phyloP scores from a whole-genome alignment of 345 rosid species.

The Bruguiera sexangula region DNA sequence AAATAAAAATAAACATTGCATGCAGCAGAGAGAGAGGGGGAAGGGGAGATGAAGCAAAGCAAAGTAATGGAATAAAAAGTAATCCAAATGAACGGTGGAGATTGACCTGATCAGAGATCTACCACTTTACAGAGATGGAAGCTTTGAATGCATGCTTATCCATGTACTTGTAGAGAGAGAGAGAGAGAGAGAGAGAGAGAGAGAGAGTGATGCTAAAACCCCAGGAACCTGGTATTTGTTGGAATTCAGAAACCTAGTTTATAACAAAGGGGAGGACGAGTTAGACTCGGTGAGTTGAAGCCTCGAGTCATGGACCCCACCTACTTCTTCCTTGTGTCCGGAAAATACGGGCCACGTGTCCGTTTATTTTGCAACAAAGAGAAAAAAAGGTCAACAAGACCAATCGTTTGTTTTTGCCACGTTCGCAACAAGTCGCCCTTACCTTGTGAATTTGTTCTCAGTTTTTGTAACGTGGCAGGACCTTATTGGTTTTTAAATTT shows the following conservation, averaged over 20 bases:
- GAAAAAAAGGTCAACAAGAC: not conserved
- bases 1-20: too few species aligned
- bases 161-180: not conserved
- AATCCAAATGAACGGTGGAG: slow-evolving; percentile 7
- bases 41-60: too few species aligned
- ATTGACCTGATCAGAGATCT: slow-evolving; percentile 31
- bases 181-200: not conserved
- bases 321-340: not conserved
- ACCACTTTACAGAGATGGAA: not conserved
- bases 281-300: not conserved
- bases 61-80: not conserved
- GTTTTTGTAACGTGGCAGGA: not conserved
- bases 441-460: too few species aligned
- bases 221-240: slow-evolving; percentile 4
- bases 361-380: not conserved
- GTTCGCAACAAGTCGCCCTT: not conserved
- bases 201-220: not conserved
- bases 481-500: not conserved
- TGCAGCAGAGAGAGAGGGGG: too few species aligned
- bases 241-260: slow-evolving; percentile 5
- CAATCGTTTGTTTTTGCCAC: not conserved
- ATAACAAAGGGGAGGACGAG: not conserved
- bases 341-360: slow-evolving; percentile 3
- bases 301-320: slow-evolving; percentile 8
- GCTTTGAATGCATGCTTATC: not conserved